Evolutionary conservation across 2,329 filamentous ascomycete genomes (phyloP).

Genomic region (Colletotrichum lini): DNA sequence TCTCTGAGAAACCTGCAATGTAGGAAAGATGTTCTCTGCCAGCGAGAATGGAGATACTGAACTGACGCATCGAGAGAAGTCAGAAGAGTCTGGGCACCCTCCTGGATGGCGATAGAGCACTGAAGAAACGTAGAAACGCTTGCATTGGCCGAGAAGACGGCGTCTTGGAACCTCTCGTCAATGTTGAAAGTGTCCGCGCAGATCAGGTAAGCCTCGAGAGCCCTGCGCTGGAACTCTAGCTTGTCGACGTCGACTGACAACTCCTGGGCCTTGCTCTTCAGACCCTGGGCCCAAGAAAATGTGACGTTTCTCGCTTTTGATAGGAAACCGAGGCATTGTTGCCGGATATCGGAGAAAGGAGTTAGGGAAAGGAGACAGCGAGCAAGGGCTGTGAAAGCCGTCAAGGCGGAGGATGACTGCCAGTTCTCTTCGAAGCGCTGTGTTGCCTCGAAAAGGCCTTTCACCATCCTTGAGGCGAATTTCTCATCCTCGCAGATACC

Average conservation of each 20-base stretch:
- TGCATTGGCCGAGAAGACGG: constrained; percentile 45
- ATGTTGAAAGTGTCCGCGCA: constrained; percentile 62
- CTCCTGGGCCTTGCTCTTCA: constrained; percentile 49
- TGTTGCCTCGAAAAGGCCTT: constrained; percentile 50
- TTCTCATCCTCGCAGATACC: background rate
- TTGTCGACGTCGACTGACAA: constrained; percentile 48
- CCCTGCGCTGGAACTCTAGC: constrained; percentile 50
- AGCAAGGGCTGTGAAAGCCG: constrained; percentile 56
- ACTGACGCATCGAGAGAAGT: background rate
- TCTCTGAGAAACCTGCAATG: background rate
- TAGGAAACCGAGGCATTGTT: constrained; percentile 51
- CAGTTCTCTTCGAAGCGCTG: constrained; percentile 63
- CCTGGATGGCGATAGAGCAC: constrained; percentile 55
- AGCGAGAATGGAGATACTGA: background rate
- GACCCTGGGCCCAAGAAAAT: constrained; percentile 55
- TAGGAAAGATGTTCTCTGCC: constrained; percentile 5
- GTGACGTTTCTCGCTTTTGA: constrained; percentile 50
- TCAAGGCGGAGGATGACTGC: constrained; percentile 60
- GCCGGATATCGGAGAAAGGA: constrained; percentile 40
- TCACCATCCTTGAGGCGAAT: constrained; percentile 48
- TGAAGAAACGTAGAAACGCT: constrained; percentile 52
- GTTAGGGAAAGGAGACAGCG: constrained; percentile 60
- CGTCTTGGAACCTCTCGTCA: constrained; percentile 50
- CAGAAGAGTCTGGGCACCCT: constrained; percentile 41
- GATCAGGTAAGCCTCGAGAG: constrained; percentile 57